These are phyloP conservation scores for Podospora comata DNA, from an alignment of 495 filamentous ascomycete species.

Conservation along the genomic window DNA sequence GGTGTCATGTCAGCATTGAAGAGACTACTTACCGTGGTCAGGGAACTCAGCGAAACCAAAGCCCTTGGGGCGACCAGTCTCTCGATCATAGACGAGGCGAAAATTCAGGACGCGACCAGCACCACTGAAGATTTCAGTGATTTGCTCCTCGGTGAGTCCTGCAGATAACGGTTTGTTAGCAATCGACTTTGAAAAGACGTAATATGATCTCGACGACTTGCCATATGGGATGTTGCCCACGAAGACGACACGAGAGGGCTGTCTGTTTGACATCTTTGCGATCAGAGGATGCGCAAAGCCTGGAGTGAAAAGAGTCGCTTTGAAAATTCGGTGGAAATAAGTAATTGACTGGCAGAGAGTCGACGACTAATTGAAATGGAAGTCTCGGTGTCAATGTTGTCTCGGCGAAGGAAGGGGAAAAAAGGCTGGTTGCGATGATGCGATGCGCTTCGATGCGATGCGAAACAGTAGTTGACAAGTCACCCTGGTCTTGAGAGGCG, in stretches of 20 bases:
- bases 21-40: constrained; percentile 54
- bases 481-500: background rate
- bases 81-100: constrained; percentile 89
- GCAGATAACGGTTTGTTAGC: constrained; percentile 1
- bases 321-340: background rate
- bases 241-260: constrained; percentile 62
- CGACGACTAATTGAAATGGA: background rate
- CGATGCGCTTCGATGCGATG: background rate
- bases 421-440: background rate
- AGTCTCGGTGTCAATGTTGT: background rate
- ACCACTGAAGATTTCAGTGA: constrained; percentile 82
- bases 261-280: constrained; percentile 49
- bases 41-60: constrained; percentile 95
- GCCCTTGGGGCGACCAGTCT: constrained; percentile 91
- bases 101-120: constrained; percentile 90
- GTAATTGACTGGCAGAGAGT: background rate
- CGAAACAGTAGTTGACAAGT: background rate
- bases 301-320: background rate
- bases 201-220: constrained; percentile 19
- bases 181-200: background rate
- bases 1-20: too few relatives aligned
- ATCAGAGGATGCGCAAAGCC: background rate
- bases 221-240: constrained; percentile 82
- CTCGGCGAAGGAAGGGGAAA: background rate
- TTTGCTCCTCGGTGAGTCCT: constrained; percentile 94